Conservation (phyloP, 768 basidiomycete genomes). For the Hericium erinaceus region DNA sequence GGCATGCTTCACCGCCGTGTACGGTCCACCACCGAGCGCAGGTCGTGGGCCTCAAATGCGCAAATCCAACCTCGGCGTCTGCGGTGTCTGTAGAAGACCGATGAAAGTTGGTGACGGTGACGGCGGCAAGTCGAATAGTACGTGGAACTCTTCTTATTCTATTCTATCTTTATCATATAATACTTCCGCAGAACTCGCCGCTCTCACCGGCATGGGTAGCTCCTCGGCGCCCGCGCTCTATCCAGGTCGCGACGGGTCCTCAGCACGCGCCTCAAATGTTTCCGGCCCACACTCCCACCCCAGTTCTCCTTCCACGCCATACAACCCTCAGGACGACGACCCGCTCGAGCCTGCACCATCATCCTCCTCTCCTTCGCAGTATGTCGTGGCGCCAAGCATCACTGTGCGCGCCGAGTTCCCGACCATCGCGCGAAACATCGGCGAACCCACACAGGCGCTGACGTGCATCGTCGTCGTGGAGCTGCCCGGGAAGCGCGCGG, state of each 20-base stretch:
- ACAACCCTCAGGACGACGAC: conserved; percentile 78
- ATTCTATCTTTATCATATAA: not conserved
- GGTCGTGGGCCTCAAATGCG: conserved; percentile 42
- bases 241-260: conserved; percentile 61
- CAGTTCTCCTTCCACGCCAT: conserved; percentile 7
- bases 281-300: conserved; percentile 8
- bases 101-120: conserved; percentile 94
- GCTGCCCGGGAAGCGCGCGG: conserved; percentile 67
- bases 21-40: conserved; percentile 72
- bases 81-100: conserved; percentile 91
- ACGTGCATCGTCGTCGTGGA: conserved; percentile 94
- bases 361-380: conserved; percentile 39
- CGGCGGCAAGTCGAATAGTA: conserved; percentile 83
- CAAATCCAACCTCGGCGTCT: conserved; percentile 84
- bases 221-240: conserved; percentile 44
- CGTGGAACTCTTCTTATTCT: conserved; percentile 22
- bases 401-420: conserved; percentile 90
- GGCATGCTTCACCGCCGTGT: conserved; percentile 96
- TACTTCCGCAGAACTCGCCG: conserved; percentile 67
- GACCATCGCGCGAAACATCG: conserved; percentile 56
- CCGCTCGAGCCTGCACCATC: conserved; percentile 53
- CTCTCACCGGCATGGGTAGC: conserved; percentile 83
- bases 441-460: conserved; percentile 66
- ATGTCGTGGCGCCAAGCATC: conserved; percentile 87
- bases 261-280: conserved; percentile 23